Evolutionary conservation across 2,329 filamentous ascomycete genomes (phyloP), one percentile per base, ranked within the genome.

Genomic region (Tolypocladium cylindrosporum): DNA sequence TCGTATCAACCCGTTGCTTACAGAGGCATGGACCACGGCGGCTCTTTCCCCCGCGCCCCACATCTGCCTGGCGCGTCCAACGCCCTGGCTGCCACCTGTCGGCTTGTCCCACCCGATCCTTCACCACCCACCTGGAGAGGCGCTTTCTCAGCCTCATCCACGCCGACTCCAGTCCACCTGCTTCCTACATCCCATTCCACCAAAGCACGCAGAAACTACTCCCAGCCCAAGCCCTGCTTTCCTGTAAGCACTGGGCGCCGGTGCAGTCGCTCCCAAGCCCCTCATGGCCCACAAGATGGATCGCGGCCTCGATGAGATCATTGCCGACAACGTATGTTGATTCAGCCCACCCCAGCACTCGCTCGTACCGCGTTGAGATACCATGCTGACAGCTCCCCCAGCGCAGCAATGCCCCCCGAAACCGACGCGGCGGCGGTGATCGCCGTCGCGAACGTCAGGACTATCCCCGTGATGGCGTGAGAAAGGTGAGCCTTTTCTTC

Each of bases 391-490:
- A 13, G 4, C 34, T 21, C 42, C 36, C 36, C 54, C 66, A 71
- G 66, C 68, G 66, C 59, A 68, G 64, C 66, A 72, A 68, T 63
- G 68, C 68, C 59, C 64, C 71, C 65, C 70, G 72, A 61, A 71
- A 69, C 64, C 66, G 71, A 58, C 70, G 72, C 55, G 67, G 70
- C 59, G 69, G 72, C 61, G 70, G 71, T 57, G 72, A 67, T 53
- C 68, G 65, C 50, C 65, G 65, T 60, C 66, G 67, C 54, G 69
- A 74, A 41, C 73, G 73, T 57, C 71, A 70, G 45, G 73, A 77
- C 42, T 87, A 82, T 66, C 88, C 89, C 69, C 87, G 89, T 76
- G 90, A 94, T 76, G 90, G 90, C 75, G 83, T 93, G 72, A 92
- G 87, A 91, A 95, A 95, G 91, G 91, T 93, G 31, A 36, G 59